Base-by-base conservation (phyloP, 148 eudicot genomes). In the Fagopyrum tataricum region DNA sequence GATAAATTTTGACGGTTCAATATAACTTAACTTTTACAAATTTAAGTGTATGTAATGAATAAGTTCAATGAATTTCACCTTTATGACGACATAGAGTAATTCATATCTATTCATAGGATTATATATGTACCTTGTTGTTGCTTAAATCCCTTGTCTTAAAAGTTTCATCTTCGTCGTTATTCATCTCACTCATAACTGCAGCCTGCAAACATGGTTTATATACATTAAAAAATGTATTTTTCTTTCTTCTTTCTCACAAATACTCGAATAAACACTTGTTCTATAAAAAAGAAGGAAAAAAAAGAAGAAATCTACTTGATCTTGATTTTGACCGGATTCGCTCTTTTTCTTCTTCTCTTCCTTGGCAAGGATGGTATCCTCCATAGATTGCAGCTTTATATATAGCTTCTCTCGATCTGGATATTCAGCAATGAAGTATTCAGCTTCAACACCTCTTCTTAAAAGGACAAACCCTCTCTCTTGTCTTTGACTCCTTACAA, bases 91-190 rank as follows among this genome's bases (percentile, higher is more conserved):
- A 3, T 31, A 31, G 37, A 1, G n/a, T n/a, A n/a, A n/a, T n/a
- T n/a, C n/a, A n/a, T n/a, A n/a, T n/a, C n/a, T n/a, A n/a, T n/a
- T n/a, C n/a, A n/a, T n/a, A n/a, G n/a, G n/a, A n/a, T n/a, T n/a
- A n/a, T n/a, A n/a, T n/a, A n/a, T n/a, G 61, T 59, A 59, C 66
- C 66, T 59, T 59, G 37, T 37, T 59, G 40, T 24, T 23, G 66
- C 66, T 23, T 9, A 59, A 59, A 55, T 55, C 62, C 62, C 7
- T 55, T 2, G 66, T 14, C 66, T 59, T 59, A 4, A 4, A 59
- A 59, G 17, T 21, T 59, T 59, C 66, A 59, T 59, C 15, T 39
- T 59, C 40, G 3, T 24, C 66, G 12, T 59, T 59, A 37, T 39
- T 59, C 26, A 24, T 3, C 66, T 9, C 2, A 31, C 37, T 59